phyloP scores from a whole-genome alignment of 805 yeast species.

The Kodamaea fukazawae region DNA sequence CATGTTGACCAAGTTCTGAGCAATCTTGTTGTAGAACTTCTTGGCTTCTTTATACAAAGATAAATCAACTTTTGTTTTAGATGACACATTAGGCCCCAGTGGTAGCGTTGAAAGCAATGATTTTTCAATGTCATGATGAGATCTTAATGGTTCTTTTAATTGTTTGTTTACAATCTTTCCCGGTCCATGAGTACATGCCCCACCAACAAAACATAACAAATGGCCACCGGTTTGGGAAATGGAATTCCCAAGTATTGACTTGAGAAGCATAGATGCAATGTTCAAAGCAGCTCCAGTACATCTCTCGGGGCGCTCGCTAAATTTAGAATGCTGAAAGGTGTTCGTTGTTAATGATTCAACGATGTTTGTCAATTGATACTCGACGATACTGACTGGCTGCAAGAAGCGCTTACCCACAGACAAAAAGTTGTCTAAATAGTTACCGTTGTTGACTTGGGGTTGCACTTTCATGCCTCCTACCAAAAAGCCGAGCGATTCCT shows the following conservation, averaged over 20 bases:
- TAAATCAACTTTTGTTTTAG: slow-evolving; percentile 30
- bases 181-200: slow-evolving; percentile 66
- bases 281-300: slow-evolving; percentile 61
- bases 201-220: slow-evolving; percentile 54
- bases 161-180: slow-evolving; percentile 57
- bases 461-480: slow-evolving; percentile 21
- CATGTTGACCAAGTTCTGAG: slow-evolving; percentile 43
- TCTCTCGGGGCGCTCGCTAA: slow-evolving; percentile 48
- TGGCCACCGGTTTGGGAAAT: slow-evolving; percentile 51
- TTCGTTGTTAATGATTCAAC: slow-evolving; percentile 50
- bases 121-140: slow-evolving; percentile 59
- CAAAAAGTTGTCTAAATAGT: slow-evolving; percentile 11
- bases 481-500: slow-evolving; percentile 44
- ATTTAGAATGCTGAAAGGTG: slow-evolving; percentile 43
- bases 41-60: slow-evolving; percentile 37
- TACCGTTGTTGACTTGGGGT: slow-evolving; percentile 14
- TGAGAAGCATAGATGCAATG: slow-evolving; percentile 40
- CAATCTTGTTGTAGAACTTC: slow-evolving; percentile 48
- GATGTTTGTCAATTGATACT: slow-evolving; percentile 48
- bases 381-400: slow-evolving; percentile 48
- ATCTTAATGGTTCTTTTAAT: slow-evolving; percentile 61
- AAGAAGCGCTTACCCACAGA: slow-evolving; percentile 39
- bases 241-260: slow-evolving; percentile 34
- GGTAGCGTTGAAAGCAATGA: slow-evolving; percentile 34
- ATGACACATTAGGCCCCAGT: slow-evolving; percentile 31